Conservation (phyloP, 306 rosid genomes). For the Gastrolobium bilobum region DNA sequence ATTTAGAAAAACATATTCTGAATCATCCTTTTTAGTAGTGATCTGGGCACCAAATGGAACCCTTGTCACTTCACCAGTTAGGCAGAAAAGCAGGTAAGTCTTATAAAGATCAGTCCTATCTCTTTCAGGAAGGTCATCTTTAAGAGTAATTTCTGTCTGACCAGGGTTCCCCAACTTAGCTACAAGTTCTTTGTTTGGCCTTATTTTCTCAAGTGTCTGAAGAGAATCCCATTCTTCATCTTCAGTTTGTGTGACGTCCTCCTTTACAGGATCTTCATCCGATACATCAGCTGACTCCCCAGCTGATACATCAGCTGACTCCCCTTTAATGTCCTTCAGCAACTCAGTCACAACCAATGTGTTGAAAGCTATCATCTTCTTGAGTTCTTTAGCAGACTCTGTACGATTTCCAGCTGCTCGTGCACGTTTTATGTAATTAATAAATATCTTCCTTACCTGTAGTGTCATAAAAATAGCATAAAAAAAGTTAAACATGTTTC, state of each 20-base stretch:
- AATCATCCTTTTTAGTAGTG: conserved; percentile 77
- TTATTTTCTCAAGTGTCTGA: conserved; percentile 68
- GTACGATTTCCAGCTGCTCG: conserved; percentile 79
- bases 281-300: conserved; percentile 44
- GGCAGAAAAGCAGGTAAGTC: conserved; percentile 76
- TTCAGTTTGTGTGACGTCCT: conserved; percentile 44
- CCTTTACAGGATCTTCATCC: conserved; percentile 63
- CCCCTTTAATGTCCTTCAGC: conserved; percentile 83
- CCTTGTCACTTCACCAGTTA: conserved; percentile 76
- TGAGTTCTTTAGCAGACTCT: conserved; percentile 91
- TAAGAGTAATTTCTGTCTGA: conserved; percentile 81
- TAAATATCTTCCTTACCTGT: conserved; percentile 83
- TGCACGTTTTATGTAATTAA: conserved; percentile 83
- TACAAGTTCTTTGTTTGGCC: conserved; percentile 63
- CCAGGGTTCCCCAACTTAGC: conserved; percentile 75
- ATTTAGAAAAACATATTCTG: conserved; percentile 70
- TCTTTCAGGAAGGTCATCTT: conserved; percentile 79
- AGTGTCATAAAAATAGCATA: conserved; percentile 43
- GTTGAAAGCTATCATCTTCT: conserved; percentile 90
- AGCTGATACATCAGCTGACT: conserved; percentile 43
- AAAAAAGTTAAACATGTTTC: conserved; percentile 1
- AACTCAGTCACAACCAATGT: conserved; percentile 80
- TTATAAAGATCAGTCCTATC: conserved; percentile 82
- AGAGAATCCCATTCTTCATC: conserved; percentile 82
- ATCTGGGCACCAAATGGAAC: conserved; percentile 78